Base-by-base conservation (phyloP, 1,284 basidiomycete genomes). In the Pterulicium gracile region DNA sequence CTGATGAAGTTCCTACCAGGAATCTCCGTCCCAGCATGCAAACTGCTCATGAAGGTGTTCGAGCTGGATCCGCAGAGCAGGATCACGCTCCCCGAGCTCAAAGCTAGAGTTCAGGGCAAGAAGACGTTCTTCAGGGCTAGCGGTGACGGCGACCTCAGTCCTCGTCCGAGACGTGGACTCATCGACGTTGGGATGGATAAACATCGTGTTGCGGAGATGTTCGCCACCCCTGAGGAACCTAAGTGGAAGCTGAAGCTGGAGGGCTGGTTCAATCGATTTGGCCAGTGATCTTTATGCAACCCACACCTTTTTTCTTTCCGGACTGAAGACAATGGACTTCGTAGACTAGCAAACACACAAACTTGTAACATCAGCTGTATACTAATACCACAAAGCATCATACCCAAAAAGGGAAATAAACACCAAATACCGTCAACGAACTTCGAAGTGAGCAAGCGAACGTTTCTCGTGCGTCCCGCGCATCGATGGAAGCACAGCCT, bases 1-100 rank as follows among this genome's bases (percentile, higher is more conserved):
- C 65, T 85, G 3, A 67, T 65, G 10, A 59, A 69, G 15, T 70
- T 73, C 56, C 67, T 80, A 0, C 75, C 76, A n/a, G n/a, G n/a
- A 23, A 73, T 84, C 55, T 74, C 73, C 2, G 51, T 54, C 15
- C 54, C 57, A 24, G 63, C 70, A 24, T 63, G 64, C 49, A 54
- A 61, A 0, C 52, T 77, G 43, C 60, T 78, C 46, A 57, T 57
- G 19, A 50, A 57, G 40, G 67, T 73, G 45, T 66, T 77, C 49
- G 55, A 56, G n/a, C 56, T 59, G 24, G 57, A 67, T 49, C 55
- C 70, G 35, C 23, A 61, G 46, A 44, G 51, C 2, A 63, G 70
- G 36, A 62, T 66, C 44, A 63, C 64, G 7, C 60, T 32, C 27
- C 27, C 27, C n/a, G n/a, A 32, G n/a, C 27, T 32, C 27, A 32